Evolutionary conservation across 73 alveolate species (phyloP).

Genomic region (Uronychia binucleata): DNA sequence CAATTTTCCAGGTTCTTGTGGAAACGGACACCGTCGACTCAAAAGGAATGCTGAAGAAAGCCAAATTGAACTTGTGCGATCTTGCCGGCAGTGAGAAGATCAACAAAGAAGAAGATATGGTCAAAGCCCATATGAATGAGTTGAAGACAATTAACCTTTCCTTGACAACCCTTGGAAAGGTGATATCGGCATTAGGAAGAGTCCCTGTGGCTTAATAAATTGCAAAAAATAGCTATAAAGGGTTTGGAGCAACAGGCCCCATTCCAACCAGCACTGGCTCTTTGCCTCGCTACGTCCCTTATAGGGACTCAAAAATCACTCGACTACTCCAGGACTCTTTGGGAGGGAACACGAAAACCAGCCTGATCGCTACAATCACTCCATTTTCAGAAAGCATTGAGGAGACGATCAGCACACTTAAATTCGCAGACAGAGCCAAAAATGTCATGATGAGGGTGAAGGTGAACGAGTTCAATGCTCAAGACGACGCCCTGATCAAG

Average conservation of each 20-base stretch:
- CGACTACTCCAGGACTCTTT: conserved; percentile 82
- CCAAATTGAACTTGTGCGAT: conserved; percentile 82
- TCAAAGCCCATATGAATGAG: conserved; percentile 59
- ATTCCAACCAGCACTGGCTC: conserved; percentile 16
- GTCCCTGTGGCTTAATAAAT: not conserved
- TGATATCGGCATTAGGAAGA: conserved; percentile 35
- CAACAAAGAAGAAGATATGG: conserved; percentile 45
- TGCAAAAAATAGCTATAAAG: not conserved
- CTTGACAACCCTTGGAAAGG: conserved; percentile 72
- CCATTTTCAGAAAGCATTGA: conserved; percentile 77
- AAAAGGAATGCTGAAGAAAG: conserved; percentile 50
- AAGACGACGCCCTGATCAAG: conserved; percentile 57
- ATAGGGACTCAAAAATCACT: conserved; percentile 87
- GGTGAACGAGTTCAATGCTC: conserved; percentile 43
- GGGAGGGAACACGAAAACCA: conserved; percentile 85
- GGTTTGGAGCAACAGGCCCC: conserved; percentile 1
- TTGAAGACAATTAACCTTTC: conserved; percentile 69
- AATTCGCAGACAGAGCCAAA: conserved; percentile 92
- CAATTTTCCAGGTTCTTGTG: conserved; percentile 63
- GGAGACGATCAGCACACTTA: conserved; percentile 84
- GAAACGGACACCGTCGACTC: conserved; percentile 50
- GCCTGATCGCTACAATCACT: conserved; percentile 80
- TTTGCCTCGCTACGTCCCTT: conserved; percentile 66
- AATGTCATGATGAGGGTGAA: conserved; percentile 48
- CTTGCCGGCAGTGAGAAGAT: conserved; percentile 90